Evolutionary conservation across 2,329 filamentous ascomycete genomes (phyloP), one percentile per base, ranked within the genome.

Genomic region (Fusarium abutilonis): DNA sequence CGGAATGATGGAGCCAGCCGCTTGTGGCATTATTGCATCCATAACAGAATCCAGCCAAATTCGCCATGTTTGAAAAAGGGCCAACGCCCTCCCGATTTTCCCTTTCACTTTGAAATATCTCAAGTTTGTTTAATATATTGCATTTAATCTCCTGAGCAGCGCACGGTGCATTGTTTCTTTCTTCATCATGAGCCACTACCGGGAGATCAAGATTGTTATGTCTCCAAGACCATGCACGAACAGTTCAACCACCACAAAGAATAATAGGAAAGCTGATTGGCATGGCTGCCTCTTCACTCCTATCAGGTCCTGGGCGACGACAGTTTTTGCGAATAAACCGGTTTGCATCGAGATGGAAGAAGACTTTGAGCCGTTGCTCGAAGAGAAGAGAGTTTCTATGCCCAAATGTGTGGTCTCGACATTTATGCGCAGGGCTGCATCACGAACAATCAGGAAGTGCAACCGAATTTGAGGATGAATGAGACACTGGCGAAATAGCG

Each of bases 341-440:
- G n/a, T 36, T 14, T 26, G 36, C 4, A 10, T 10, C 9, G 50
- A 50, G n/a, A n/a, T 39, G 6, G 58, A 64, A 2, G 63, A 70
- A 2, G 70, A 69, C 9, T 52, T 57, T 9, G 64, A 70, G 35
- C 71, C 71, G 3, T 39, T 73, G 14, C 31, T 73, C 8, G 56
- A 53, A 9, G 54, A 63, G 28, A 50, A 49, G 10, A 52, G 11
- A 5, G 23, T 28, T 7, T 60, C 51, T n/a, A 58, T 71, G 9
- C 80, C 80, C 4, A 75, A 69, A n/a, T 75, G 81, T 54, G 79
- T 79, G 2, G 76, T 74, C 2, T 58, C 73, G 6, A 76, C 77
- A 5, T 79, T 79, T 62, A 65, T 82, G 45, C 74, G 68, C 64
- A 81, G 77, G 7, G 74, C 79, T 4, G 79, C 80, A 6, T 68